A percentile compares a stretch with the other conserved stretches of the same genome.
These are phyloP conservation scores for Toxicodendron radicans DNA, from an alignment of 345 rosid species.

Conservation along the genomic window DNA sequence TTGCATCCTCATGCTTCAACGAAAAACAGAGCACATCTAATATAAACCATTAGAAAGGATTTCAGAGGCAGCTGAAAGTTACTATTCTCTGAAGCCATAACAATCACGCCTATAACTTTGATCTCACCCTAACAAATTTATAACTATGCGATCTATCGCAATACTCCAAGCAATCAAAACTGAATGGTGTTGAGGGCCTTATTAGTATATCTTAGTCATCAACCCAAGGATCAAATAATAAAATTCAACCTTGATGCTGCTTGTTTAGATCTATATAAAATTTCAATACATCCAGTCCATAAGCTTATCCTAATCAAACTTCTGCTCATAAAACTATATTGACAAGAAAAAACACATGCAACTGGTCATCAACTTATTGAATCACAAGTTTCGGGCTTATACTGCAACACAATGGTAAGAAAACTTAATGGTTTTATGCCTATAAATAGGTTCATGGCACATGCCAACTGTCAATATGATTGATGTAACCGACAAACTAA, in stretches of 20 bases:
- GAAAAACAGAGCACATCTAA: conserved; percentile 6
- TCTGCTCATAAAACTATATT: background rate
- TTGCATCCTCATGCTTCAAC: background rate
- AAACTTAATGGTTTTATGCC: background rate
- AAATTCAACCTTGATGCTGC: background rate
- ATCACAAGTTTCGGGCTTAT: background rate
- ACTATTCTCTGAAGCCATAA: background rate
- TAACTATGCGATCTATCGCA: background rate
- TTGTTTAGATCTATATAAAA: background rate
- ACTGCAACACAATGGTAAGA: background rate
- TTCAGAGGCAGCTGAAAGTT: background rate
- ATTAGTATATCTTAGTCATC: background rate
- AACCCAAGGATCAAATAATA: background rate
- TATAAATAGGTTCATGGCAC: background rate
- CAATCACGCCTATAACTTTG: background rate
- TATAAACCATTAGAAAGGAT: background rate
- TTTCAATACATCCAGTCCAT: background rate
- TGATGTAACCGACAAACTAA: background rate
- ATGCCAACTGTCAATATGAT: background rate
- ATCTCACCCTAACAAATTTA: background rate
- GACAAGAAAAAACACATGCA: background rate
- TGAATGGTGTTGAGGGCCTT: background rate
- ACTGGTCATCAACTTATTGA: background rate
- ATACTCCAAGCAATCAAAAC: background rate
- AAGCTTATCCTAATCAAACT: background rate